Evolutionary conservation across 176 grass and related monocot genomes (phyloP).

Genomic region (Hyparrhenia diplandra): DNA sequence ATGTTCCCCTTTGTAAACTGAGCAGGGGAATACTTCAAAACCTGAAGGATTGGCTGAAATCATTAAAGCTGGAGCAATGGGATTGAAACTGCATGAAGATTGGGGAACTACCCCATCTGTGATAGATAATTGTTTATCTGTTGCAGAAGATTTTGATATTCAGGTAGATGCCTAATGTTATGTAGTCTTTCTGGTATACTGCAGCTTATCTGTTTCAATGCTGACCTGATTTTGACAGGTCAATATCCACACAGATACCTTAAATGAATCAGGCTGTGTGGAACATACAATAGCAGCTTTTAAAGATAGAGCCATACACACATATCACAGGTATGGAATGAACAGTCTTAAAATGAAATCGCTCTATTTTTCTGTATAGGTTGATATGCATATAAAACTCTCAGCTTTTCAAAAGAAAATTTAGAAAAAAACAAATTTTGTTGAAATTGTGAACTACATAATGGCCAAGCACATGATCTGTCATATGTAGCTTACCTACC

Average conservation of each 20-base stretch:
- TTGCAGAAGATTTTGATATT: conserved; percentile 85
- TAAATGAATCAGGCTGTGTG: conserved; percentile 97
- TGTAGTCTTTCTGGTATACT: background rate
- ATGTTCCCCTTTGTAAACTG: background rate
- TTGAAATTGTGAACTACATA: background rate
- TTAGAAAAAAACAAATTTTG: background rate
- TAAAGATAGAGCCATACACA: conserved; percentile 91
- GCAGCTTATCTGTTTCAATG: background rate
- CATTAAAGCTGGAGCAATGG: conserved; percentile 85
- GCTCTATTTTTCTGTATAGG: background rate
- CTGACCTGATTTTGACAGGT: conserved; percentile 59
- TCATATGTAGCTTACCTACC: background rate
- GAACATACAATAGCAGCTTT: conserved; percentile 95
- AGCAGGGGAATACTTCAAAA: conserved; percentile 89
- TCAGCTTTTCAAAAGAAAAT: background rate
- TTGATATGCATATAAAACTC: background rate
- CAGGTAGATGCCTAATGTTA: conserved; percentile 51
- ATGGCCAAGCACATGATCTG: background rate
- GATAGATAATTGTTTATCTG: conserved; percentile 86
- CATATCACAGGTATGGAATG: conserved; percentile 86
- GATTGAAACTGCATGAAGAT: conserved; percentile 95
- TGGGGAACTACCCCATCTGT: conserved; percentile 93
- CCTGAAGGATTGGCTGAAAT: conserved; percentile 86
- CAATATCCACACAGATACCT: conserved; percentile 95
- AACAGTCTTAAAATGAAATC: background rate